Conservation (phyloP, 164 flowering plant species). For the Liriodendron chinense region DNA sequence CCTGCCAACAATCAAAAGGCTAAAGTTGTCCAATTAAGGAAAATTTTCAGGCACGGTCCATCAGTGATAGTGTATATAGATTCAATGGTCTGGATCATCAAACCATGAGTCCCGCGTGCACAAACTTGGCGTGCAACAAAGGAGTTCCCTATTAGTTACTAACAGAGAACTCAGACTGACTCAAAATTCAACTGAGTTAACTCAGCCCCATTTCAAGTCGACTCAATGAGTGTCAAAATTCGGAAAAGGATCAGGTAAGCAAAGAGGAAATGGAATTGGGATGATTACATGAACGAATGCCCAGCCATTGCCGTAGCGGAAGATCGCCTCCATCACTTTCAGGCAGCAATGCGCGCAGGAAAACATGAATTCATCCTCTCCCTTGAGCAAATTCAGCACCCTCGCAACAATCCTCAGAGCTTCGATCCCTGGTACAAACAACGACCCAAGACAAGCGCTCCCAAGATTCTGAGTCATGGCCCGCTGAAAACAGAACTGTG, state of each 20-base stretch:
- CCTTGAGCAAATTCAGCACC: constrained; percentile 76
- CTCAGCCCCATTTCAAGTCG: too few relatives aligned
- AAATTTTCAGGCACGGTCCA: too few relatives aligned
- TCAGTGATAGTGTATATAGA: too few relatives aligned
- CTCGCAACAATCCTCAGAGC: constrained; percentile 72
- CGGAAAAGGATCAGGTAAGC: neutral
- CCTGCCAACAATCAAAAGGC: too few relatives aligned
- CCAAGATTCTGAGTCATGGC: constrained; percentile 75
- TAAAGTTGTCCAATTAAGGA: too few relatives aligned
- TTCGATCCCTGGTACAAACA: constrained; percentile 82
- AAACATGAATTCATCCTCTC: constrained; percentile 97
- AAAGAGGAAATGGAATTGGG: neutral
- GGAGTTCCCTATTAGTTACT: too few relatives aligned
- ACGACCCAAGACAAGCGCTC: constrained; percentile 84
- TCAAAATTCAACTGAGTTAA: too few relatives aligned
- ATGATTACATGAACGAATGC: constrained; percentile 81
- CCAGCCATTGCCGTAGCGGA: constrained; percentile 84
- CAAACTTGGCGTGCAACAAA: too few relatives aligned
- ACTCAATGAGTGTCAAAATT: too few relatives aligned
- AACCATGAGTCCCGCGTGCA: too few relatives aligned
- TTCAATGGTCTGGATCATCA: too few relatives aligned
- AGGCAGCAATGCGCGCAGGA: constrained; percentile 96
- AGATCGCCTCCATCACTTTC: constrained; percentile 70
- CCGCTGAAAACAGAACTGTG: constrained; percentile 75
- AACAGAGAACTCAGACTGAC: too few relatives aligned